A percentile compares a stretch with the other conserved stretches of the same genome.
Conservation (phyloP, 78 protist species). For the Isochrysis galbana region DNA sequence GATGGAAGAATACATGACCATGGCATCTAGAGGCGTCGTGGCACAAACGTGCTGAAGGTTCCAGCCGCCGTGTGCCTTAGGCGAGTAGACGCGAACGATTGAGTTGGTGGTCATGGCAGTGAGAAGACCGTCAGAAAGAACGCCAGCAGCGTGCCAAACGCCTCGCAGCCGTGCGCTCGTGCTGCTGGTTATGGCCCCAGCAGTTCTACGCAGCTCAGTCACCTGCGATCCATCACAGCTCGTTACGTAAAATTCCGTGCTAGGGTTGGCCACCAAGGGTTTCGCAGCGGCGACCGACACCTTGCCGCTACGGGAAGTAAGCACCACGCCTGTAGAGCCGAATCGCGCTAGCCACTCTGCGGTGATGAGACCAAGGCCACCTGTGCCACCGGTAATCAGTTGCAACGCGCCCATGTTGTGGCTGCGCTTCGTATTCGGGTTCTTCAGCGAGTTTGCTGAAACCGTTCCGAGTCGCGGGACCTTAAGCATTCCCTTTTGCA, state of each 20-base stretch:
- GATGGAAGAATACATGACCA: slow-evolving; percentile 37
- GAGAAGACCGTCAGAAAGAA: slow-evolving; percentile 22
- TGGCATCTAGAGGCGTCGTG: background rate
- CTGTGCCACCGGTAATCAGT: slow-evolving; percentile 31
- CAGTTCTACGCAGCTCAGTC: background rate
- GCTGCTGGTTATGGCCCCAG: no score
- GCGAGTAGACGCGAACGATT: background rate
- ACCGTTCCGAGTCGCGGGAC: background rate
- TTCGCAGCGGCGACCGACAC: background rate
- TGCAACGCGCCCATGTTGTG: background rate
- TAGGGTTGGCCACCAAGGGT: background rate
- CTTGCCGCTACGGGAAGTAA: background rate
- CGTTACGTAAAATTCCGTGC: background rate
- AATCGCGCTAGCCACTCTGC: background rate
- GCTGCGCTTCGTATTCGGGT: background rate
- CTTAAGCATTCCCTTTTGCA: background rate
- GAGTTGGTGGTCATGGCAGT: background rate
- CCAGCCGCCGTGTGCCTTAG: slow-evolving; percentile 13
- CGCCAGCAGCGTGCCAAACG: slow-evolving; percentile 24
- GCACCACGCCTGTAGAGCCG: background rate
- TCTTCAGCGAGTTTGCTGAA: background rate
- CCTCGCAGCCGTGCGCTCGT: background rate
- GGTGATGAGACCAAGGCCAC: slow-evolving; percentile 28
- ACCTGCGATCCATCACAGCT: background rate
- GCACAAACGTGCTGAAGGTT: background rate